These are phyloP conservation scores for Vigna hirtella DNA, from an alignment of 306 rosid genomes.

Conservation along the genomic window DNA sequence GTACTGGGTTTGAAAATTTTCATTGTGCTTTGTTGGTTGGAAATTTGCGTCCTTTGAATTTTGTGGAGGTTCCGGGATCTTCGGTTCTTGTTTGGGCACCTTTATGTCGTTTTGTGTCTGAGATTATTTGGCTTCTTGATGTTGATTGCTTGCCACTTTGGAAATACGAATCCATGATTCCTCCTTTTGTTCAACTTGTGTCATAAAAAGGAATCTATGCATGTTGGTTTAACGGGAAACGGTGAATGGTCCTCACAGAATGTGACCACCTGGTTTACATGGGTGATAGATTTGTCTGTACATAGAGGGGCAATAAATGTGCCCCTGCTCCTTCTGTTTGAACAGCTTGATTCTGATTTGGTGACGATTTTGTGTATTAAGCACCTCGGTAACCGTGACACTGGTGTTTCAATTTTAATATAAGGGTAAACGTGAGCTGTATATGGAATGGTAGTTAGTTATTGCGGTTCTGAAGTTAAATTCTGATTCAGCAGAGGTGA, in stretches of 20 bases:
- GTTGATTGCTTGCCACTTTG: constrained; percentile 31
- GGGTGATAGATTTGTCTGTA: constrained; percentile 35
- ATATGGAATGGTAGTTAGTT: constrained; percentile 40
- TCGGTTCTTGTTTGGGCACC: constrained; percentile 10
- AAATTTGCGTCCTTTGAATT: constrained; percentile 9
- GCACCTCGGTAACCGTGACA: constrained; percentile 27
- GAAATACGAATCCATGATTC: neutral
- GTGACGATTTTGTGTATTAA: constrained; percentile 1
- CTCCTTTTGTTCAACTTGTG: constrained; percentile 21
- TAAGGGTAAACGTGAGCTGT: constrained; percentile 4
- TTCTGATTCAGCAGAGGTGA: constrained; percentile 27
- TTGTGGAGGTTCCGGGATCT: constrained; percentile 27
- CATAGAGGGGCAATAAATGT: constrained; percentile 44
- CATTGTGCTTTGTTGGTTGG: neutral
- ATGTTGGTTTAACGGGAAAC: constrained; percentile 10
- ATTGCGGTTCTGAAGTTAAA: constrained; percentile 14
- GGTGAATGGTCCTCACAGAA: constrained; percentile 45
- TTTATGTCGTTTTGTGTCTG: constrained; percentile 39
- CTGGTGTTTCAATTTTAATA: constrained; percentile 13
- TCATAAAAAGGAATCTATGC: constrained; percentile 19
- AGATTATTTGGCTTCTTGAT: constrained; percentile 21
- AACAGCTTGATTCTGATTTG: constrained; percentile 23
- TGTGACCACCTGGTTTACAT: constrained; percentile 39
- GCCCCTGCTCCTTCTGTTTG: neutral
- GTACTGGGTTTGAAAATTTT: constrained; percentile 13